Conservation (phyloP, 2,329 filamentous ascomycete species). For the Apiospora hydei region DNA sequence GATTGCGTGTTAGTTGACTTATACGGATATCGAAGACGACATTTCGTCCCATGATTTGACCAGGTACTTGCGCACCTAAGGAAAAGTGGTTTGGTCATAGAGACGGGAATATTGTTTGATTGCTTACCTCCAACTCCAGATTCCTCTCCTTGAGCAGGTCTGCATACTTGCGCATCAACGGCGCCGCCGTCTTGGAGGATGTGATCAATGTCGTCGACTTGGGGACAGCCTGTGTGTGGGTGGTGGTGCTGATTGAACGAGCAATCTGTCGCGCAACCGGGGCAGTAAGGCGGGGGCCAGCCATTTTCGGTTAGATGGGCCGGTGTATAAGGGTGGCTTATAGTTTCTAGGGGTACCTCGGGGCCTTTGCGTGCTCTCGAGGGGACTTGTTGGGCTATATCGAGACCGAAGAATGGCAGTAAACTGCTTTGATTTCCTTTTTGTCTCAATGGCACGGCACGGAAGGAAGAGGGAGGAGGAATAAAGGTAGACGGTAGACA, state of each 20-base stretch:
- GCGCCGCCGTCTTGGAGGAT: constrained; percentile 38
- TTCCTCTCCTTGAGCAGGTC: constrained; percentile 45
- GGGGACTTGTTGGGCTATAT: background rate
- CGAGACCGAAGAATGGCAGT: background rate
- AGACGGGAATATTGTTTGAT: background rate
- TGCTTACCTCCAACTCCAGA: constrained; percentile 42
- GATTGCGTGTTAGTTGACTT: constrained; percentile 27
- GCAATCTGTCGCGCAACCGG: constrained; percentile 39
- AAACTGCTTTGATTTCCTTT: background rate
- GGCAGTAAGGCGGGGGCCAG: constrained; percentile 42
- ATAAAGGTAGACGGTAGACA: constrained; percentile 18
- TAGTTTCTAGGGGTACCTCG: constrained; percentile 19
- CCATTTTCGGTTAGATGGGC: constrained; percentile 33
- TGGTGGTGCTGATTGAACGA: constrained; percentile 42
- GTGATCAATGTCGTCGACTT: constrained; percentile 39
- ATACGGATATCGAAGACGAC: constrained; percentile 2
- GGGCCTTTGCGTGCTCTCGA: background rate
- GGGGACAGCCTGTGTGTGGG: constrained; percentile 32
- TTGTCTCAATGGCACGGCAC: constrained; percentile 8
- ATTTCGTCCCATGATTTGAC: background rate
- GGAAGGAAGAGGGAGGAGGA: background rate
- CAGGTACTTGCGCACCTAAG: background rate
- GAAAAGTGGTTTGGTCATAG: background rate
- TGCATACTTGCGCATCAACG: constrained; percentile 44
- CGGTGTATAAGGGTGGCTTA: constrained; percentile 12